phyloP scores from a whole-genome alignment of 305 asterid species.

The Plantago coronopus region DNA sequence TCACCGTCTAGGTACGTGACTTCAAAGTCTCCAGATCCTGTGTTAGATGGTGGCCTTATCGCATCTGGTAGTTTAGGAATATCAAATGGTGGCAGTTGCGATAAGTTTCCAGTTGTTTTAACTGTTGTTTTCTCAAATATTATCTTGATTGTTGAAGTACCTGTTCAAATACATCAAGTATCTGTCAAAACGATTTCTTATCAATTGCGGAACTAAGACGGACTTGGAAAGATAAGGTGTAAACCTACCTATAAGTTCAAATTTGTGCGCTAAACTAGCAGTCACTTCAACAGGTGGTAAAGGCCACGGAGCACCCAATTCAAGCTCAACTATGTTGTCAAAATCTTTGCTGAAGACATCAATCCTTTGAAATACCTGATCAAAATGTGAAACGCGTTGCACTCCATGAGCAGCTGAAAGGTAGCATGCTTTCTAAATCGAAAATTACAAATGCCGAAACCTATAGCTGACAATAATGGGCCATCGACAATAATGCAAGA shows the following conservation, averaged over 20 bases:
- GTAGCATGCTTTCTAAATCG: neutral
- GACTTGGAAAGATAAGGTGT: neutral
- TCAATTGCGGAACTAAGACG: neutral
- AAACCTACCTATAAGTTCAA: slow-evolving; percentile 60
- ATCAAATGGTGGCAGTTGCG: slow-evolving; percentile 82
- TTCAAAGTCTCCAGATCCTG: slow-evolving; percentile 76
- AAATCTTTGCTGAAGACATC: slow-evolving; percentile 79
- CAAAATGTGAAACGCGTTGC: neutral
- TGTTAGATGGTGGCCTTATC: slow-evolving; percentile 60
- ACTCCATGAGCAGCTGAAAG: neutral
- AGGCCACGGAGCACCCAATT: slow-evolving; percentile 94
- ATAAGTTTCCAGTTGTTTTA: slow-evolving; percentile 69
- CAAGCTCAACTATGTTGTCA: slow-evolving; percentile 87
- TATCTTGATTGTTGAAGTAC: slow-evolving; percentile 61
- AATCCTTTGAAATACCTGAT: slow-evolving; percentile 88
- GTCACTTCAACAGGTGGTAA: slow-evolving; percentile 69
- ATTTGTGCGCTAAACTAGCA: slow-evolving; percentile 92
- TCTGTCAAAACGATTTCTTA: neutral
- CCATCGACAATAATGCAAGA: too few species aligned
- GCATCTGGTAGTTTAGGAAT: slow-evolving; percentile 71
- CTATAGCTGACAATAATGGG: too few species aligned
- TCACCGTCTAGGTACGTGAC: slow-evolving; percentile 77
- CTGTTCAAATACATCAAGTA: slow-evolving; percentile 30
- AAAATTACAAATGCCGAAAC: too few species aligned
- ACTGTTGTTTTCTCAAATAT: slow-evolving; percentile 76